Percentiles rank a stretch among this genome's conserved stretches.
phyloP scores from a whole-genome alignment of 148 eudicot species.

The Arbutus unedo region DNA sequence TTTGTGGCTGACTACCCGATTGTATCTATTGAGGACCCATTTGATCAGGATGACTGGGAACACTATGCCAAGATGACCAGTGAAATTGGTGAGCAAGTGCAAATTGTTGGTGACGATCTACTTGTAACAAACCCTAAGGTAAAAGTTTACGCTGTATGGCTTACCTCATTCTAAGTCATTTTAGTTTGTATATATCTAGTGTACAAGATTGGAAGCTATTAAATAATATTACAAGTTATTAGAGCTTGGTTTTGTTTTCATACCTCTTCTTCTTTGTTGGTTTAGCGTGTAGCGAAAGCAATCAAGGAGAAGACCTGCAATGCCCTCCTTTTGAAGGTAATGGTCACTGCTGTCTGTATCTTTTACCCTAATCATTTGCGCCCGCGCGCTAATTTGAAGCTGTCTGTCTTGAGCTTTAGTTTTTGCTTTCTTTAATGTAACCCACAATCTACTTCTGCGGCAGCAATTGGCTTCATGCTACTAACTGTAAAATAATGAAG shows the following conservation, averaged over 20 bases:
- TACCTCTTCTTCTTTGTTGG: not conserved
- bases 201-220: not conserved
- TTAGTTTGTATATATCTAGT: not conserved
- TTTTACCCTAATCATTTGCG: not conserved
- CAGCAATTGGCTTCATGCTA: not conserved
- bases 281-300: conserved; percentile 51
- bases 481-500: not conserved
- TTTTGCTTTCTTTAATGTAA: not conserved
- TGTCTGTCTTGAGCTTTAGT: not conserved
- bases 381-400: not conserved
- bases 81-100: conserved; percentile 62
- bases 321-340: conserved; percentile 60
- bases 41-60: conserved; percentile 78
- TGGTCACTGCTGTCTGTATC: not conserved
- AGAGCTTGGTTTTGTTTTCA: not conserved
- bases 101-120: conserved; percentile 78
- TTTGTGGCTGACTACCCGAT: conserved; percentile 67
- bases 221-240: not conserved
- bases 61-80: conserved; percentile 64
- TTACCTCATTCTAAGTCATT: not conserved
- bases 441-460: not conserved
- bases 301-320: conserved; percentile 50
- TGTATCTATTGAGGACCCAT: conserved; percentile 87
- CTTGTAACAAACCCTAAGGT: conserved; percentile 84
- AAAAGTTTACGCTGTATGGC: not conserved